Evolutionary conservation across 192 early-diverging fungal genomes (phyloP).

Genomic region (Mortierella claussenii): DNA sequence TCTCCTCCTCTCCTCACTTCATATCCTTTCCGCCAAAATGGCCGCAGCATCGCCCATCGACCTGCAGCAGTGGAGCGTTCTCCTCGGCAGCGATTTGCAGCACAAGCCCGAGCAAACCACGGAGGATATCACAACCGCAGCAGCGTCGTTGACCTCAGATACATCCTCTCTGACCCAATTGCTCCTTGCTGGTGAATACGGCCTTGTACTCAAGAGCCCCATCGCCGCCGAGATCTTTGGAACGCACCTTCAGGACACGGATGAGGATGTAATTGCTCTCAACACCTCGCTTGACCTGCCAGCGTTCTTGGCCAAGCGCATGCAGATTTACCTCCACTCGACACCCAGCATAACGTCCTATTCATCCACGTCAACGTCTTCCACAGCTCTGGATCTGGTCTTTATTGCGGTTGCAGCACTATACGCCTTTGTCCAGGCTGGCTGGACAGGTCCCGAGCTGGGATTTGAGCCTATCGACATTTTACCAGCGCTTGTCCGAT

Average conservation of each 20-base stretch:
- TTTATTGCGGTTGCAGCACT: slow-evolving; percentile 75
- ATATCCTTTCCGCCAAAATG: neutral
- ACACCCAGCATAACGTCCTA: neutral
- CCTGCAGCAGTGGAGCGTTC: slow-evolving; percentile 44
- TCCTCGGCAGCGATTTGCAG: slow-evolving; percentile 37
- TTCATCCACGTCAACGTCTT: slow-evolving; percentile 15
- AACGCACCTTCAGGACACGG: slow-evolving; percentile 45
- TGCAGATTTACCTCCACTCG: slow-evolving; percentile 47
- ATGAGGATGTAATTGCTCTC: slow-evolving; percentile 15
- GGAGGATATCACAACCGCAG: slow-evolving; percentile 7
- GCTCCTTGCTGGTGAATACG: slow-evolving; percentile 62
- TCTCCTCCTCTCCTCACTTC: neutral
- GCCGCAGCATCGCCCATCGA: slow-evolving; percentile 19
- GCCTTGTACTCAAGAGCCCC: slow-evolving; percentile 55
- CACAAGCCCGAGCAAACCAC: slow-evolving; percentile 2
- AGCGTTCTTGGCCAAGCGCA: slow-evolving; percentile 53
- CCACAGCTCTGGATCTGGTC: slow-evolving; percentile 56
- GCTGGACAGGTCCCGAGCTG: slow-evolving; percentile 89
- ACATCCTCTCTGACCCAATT: slow-evolving; percentile 32
- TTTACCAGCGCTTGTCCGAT: slow-evolving; percentile 62
- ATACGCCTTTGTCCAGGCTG: slow-evolving; percentile 85
- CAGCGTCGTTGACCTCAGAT: neutral
- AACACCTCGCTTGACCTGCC: slow-evolving; percentile 52
- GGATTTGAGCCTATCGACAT: slow-evolving; percentile 66
- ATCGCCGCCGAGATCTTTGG: slow-evolving; percentile 63